These are phyloP conservation scores for Pseudogymnoascus sp. DNA, from an alignment of 2,329 filamentous ascomycete genomes.

Conservation along the genomic window DNA sequence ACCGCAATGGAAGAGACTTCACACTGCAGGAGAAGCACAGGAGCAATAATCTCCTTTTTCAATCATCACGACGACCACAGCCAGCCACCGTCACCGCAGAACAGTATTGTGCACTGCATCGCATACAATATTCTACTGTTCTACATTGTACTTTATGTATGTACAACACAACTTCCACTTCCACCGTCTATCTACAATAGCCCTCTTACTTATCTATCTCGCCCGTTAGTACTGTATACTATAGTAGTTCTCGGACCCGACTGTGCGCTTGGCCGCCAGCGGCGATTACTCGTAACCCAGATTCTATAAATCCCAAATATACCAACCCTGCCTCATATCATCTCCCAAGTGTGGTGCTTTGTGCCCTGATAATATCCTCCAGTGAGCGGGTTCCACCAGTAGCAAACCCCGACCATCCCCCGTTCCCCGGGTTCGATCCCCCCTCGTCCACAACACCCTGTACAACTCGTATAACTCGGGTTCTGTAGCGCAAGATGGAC, in stretches of 20 bases:
- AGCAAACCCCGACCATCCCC: background rate
- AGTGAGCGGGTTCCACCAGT: slow-evolving; percentile 1
- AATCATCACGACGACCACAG: too few relatives aligned
- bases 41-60: too few relatives aligned
- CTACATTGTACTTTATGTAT: background rate
- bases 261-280: background rate
- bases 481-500: background rate
- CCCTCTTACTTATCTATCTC: background rate
- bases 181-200: background rate
- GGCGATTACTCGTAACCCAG: background rate
- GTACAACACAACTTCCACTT: too few relatives aligned
- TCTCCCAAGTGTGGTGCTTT: background rate
- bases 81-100: too few relatives aligned
- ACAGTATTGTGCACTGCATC: too few relatives aligned
- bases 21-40: too few relatives aligned
- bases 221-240: background rate
- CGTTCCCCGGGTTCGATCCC: background rate
- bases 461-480: background rate
- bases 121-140: too few relatives aligned
- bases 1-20: too few relatives aligned
- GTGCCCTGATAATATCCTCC: background rate
- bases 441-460: background rate
- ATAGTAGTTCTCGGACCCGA: background rate
- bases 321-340: slow-evolving; percentile 2
- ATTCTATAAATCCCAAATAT: background rate